phyloP scores from a whole-genome alignment of 2,329 filamentous ascomycete genomes.

The Nothopassalora personata region DNA sequence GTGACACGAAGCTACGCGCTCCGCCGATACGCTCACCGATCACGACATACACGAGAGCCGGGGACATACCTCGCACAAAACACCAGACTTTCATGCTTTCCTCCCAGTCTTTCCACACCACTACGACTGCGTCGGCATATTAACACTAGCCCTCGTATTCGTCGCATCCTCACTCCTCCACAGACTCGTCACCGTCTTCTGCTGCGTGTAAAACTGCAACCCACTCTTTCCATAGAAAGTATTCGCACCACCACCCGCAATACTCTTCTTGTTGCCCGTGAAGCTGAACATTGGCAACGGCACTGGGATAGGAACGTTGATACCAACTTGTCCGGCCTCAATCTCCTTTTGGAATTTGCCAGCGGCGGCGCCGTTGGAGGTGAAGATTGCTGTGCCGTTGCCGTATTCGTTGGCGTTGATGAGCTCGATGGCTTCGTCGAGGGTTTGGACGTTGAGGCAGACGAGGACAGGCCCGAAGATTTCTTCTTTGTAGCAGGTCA shows the following conservation, averaged over 20 bases:
- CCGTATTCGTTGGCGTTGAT: conserved; percentile 86
- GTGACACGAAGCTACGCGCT: too few relatives aligned
- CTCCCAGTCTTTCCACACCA: neutral
- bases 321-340: conserved; percentile 78
- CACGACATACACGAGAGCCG: neutral
- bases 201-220: conserved; percentile 90
- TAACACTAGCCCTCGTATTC: conserved; percentile 74
- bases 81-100: neutral
- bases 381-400: conserved; percentile 83
- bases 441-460: conserved; percentile 69
- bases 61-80: neutral
- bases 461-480: conserved; percentile 83
- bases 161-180: conserved; percentile 85
- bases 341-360: conserved; percentile 74
- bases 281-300: conserved; percentile 37
- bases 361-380: conserved; percentile 68
- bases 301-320: conserved; percentile 75
- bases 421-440: conserved; percentile 73
- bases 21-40: neutral
- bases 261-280: conserved; percentile 72
- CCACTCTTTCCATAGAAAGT: conserved; percentile 95
- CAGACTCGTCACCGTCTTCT: conserved; percentile 92
- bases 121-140: conserved; percentile 69
- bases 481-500: conserved; percentile 81
- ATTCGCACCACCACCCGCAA: conserved; percentile 85